Percentiles rank a stretch among this genome's conserved stretches.
Evolutionary conservation across 768 basidiomycete species (phyloP).

Genomic region (Leccinellum luteum): DNA sequence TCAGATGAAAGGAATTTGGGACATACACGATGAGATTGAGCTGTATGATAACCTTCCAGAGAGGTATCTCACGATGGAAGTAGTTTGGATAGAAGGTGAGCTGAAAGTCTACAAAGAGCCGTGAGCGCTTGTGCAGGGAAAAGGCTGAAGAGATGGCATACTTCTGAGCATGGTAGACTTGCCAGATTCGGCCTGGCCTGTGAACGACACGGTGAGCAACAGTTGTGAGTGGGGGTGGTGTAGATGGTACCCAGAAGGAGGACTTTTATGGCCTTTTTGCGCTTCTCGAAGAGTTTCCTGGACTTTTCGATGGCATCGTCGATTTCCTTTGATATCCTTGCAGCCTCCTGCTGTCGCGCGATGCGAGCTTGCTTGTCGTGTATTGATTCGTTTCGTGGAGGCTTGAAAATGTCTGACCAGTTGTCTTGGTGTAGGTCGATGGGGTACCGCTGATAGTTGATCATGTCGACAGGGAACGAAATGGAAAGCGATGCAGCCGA

Average conservation of each 20-base stretch:
- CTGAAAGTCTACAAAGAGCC: constrained; percentile 54
- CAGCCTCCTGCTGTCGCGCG: constrained; percentile 22
- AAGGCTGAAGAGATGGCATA: background rate
- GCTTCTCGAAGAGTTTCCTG: constrained; percentile 17
- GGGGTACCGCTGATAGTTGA: background rate
- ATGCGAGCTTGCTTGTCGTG: constrained; percentile 10
- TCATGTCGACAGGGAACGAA: background rate
- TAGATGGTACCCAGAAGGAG: constrained; percentile 23
- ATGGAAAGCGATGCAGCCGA: background rate
- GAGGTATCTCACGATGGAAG: constrained; percentile 53
- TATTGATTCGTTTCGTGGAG: constrained; percentile 10
- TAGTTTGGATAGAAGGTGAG: constrained; percentile 60
- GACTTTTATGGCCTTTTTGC: constrained; percentile 30
- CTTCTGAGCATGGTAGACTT: constrained; percentile 33
- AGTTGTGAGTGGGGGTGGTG: background rate
- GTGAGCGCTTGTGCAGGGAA: background rate
- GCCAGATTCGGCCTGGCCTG: constrained; percentile 32
- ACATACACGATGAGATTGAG: constrained; percentile 64
- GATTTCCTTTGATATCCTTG: constrained; percentile 24
- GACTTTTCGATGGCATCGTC: constrained; percentile 30
- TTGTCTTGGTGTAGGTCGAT: constrained; percentile 7
- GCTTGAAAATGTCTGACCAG: constrained; percentile 26
- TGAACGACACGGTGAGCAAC: background rate
- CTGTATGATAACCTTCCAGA: constrained; percentile 66
- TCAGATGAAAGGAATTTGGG: background rate